These are phyloP conservation scores for Alternaria incomplexa DNA, from an alignment of 2,329 filamentous ascomycete genomes.

Conservation along the genomic window DNA sequence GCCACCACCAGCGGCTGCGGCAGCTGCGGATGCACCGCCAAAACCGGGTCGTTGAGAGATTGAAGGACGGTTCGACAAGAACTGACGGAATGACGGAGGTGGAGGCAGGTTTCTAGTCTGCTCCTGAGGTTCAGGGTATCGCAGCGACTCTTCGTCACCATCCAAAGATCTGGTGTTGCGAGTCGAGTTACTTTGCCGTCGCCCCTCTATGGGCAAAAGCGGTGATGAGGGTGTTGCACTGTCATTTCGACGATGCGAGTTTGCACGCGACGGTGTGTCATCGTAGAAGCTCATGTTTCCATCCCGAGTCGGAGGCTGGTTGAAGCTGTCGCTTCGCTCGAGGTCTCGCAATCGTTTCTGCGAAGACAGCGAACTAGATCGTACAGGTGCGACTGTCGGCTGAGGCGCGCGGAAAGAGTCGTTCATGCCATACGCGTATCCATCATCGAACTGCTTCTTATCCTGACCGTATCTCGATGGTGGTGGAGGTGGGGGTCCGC, in stretches of 20 bases:
- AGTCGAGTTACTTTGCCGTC: constrained; percentile 37
- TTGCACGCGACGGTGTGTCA: constrained; percentile 28
- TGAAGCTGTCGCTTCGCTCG: constrained; percentile 40
- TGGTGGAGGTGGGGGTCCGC: constrained; percentile 29
- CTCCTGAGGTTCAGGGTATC: constrained; percentile 27
- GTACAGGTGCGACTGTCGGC: constrained; percentile 24
- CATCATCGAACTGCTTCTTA: constrained; percentile 31
- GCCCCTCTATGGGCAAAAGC: constrained; percentile 35
- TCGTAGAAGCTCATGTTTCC: constrained; percentile 34
- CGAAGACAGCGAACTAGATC: constrained; percentile 37
- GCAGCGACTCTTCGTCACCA: constrained; percentile 29
- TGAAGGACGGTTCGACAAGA: constrained; percentile 46
- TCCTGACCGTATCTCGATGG: constrained; percentile 33
- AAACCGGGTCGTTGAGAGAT: constrained; percentile 36
- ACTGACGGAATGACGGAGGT: constrained; percentile 48
- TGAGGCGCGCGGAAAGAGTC: constrained; percentile 35
- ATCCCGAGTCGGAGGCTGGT: constrained; percentile 15
- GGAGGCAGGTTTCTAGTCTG: constrained; percentile 29
- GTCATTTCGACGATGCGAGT: constrained; percentile 37
- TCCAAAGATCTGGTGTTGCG: constrained; percentile 41
- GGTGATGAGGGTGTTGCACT: constrained; percentile 43
- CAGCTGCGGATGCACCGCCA: constrained; percentile 20
- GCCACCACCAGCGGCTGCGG: constrained; percentile 13
- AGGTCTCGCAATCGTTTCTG: constrained; percentile 38
- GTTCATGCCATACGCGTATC: constrained; percentile 32